phyloP scores from a whole-genome alignment of 306 rosid species.

The Pachyrhizus erosus region DNA sequence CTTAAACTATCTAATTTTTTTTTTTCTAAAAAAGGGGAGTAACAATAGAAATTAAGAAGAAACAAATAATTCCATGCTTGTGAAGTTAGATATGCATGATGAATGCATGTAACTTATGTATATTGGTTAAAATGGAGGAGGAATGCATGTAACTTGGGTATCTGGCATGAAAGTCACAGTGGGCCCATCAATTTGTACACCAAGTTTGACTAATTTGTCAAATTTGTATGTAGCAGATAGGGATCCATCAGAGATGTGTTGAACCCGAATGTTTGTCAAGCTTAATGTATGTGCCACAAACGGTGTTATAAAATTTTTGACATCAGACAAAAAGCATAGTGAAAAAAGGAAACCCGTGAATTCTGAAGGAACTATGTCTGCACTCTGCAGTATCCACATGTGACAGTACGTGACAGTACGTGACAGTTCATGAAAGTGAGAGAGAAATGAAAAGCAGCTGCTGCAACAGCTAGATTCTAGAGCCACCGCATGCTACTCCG shows the following conservation, averaged over 20 bases:
- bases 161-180: conserved; percentile 23
- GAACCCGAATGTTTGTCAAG: conserved; percentile 27
- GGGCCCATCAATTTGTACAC: not conserved
- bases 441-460: conserved; percentile 2
- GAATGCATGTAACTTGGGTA: not conserved
- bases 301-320: not conserved
- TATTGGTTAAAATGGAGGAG: not conserved
- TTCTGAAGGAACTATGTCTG: conserved; percentile 18
- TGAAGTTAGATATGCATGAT: not conserved
- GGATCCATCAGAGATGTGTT: not conserved
- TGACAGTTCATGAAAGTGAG: conserved; percentile 43
- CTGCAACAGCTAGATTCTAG: conserved; percentile 17
- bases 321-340: not conserved
- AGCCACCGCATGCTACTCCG: conserved; percentile 44
- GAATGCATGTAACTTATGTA: not conserved
- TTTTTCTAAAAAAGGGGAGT: too few relatives aligned
- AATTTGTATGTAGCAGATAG: conserved; percentile 18
- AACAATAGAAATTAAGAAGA: not conserved
- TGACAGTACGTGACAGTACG: too few relatives aligned
- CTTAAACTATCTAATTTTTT: too few relatives aligned
- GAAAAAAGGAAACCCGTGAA: conserved; percentile 50
- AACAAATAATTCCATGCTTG: not conserved
- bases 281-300: conserved; percentile 35
- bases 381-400: conserved; percentile 28
- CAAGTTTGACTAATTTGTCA: conserved; percentile 21